A percentile compares a stretch with the other conserved stretches of the same genome.
These are phyloP conservation scores for Neovahlkampfia damariscottae DNA, from an alignment of 78 protist species.

Conservation along the genomic window DNA sequence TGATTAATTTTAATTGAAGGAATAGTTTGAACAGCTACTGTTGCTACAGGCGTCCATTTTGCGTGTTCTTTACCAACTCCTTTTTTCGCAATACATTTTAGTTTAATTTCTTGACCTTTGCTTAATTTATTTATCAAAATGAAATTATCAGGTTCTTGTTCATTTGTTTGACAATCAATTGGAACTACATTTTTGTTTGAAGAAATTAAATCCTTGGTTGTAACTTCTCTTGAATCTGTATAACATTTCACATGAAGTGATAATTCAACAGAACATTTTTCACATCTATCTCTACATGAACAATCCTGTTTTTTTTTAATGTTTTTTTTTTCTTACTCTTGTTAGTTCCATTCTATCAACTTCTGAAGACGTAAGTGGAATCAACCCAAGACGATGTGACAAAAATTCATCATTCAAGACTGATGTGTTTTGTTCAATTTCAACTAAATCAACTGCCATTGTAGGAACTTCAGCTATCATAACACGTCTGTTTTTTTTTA, in stretches of 20 bases:
- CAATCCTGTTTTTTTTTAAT: too few relatives aligned
- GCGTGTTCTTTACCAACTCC: slow-evolving; percentile 87
- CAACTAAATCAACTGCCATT: slow-evolving; percentile 66
- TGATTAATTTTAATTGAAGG: slow-evolving; percentile 48
- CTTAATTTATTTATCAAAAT: slow-evolving; percentile 60
- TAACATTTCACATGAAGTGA: slow-evolving; percentile 19
- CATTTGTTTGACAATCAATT: too few relatives aligned
- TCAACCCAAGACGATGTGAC: slow-evolving; percentile 81
- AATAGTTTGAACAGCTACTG: slow-evolving; percentile 54
- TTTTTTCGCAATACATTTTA: slow-evolving; percentile 20
- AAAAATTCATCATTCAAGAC: slow-evolving; percentile 75
- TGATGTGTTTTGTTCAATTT: slow-evolving; percentile 49
- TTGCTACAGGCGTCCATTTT: slow-evolving; percentile 64
- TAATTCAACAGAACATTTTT: slow-evolving; percentile 43
- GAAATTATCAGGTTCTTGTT: not conserved
- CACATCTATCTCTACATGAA: slow-evolving; percentile 34
- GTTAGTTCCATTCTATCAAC: not conserved
- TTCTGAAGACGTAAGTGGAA: slow-evolving; percentile 55
- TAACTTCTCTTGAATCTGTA: not conserved
- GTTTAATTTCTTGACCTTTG: slow-evolving; percentile 43
- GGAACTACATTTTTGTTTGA: too few relatives aligned
- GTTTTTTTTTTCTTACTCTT: too few relatives aligned
- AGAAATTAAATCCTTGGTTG: slow-evolving; percentile 9
- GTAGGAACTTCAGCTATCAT: slow-evolving; percentile 85
- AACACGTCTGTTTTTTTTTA: slow-evolving; percentile 52